A percentile compares a stretch with the other conserved stretches of the same genome.
Conservation (phyloP, 805 yeast species). For the Yamadazyma olivae region DNA sequence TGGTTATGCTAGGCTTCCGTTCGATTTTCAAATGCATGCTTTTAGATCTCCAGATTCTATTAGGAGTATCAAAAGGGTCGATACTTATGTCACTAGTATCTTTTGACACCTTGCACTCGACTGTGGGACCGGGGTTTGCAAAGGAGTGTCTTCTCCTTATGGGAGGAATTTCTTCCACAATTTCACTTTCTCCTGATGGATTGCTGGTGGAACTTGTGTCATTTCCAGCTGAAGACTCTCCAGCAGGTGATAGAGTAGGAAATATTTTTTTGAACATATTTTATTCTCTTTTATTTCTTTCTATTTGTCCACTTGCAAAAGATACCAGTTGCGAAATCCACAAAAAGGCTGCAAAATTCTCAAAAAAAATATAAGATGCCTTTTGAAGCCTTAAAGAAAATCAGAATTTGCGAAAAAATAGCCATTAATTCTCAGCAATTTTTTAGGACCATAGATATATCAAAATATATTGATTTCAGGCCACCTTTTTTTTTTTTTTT, state of each 20-base stretch:
- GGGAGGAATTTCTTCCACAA: constrained; percentile 8
- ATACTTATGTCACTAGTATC: constrained; percentile 18
- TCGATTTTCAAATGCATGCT: constrained; percentile 10
- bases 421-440: too few relatives aligned
- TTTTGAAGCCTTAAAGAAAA: too few relatives aligned
- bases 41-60: constrained; percentile 14
- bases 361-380: neutral
- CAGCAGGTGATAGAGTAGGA: neutral
- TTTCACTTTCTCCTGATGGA: neutral
- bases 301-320: too few relatives aligned
- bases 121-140: constrained; percentile 5
- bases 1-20: constrained; percentile 10
- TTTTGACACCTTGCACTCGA: constrained; percentile 4
- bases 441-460: too few relatives aligned
- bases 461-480: too few relatives aligned
- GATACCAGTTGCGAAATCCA: neutral
- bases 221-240: neutral
- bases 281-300: neutral
- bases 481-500: too few relatives aligned
- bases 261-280: neutral
- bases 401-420: too few relatives aligned
- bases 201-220: neutral
- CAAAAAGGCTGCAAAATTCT: neutral
- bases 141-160: constrained; percentile 14
- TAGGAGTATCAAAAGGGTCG: constrained; percentile 18